phyloP scores from a whole-genome alignment of 257 asterid genomes.

The Eucommia ulmoides region DNA sequence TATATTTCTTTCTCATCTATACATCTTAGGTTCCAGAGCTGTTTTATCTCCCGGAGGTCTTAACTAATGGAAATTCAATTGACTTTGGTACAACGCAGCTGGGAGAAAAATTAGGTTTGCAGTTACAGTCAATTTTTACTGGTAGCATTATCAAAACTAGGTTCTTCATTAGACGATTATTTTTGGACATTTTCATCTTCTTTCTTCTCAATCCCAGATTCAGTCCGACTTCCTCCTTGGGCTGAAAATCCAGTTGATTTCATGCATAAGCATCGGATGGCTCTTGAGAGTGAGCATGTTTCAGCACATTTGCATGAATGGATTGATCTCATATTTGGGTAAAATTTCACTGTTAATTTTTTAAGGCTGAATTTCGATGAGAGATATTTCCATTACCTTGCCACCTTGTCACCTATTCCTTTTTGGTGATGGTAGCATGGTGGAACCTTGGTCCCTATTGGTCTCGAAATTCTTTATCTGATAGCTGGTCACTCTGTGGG shows the following conservation, averaged over 20 bases:
- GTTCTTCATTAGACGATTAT: not conserved
- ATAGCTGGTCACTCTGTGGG: not conserved
- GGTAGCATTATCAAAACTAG: slow-evolving; percentile 9
- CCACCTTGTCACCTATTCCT: no score
- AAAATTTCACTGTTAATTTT: slow-evolving; percentile 1
- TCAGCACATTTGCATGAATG: slow-evolving; percentile 90
- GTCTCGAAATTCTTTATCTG: not conserved
- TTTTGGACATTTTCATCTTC: slow-evolving; percentile 1
- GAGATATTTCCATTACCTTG: no score
- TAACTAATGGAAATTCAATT: slow-evolving; percentile 65
- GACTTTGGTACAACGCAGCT: slow-evolving; percentile 86
- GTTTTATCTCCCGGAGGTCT: slow-evolving; percentile 77
- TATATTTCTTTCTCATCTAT: not conserved
- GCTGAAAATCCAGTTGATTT: slow-evolving; percentile 87
- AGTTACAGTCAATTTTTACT: slow-evolving; percentile 11
- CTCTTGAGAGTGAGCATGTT: slow-evolving; percentile 96
- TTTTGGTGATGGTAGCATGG: no score
- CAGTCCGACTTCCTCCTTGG: slow-evolving; percentile 90
- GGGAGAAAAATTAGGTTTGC: slow-evolving; percentile 85
- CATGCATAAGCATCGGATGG: slow-evolving; percentile 89
- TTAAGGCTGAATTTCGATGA: no score
- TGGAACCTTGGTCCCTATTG: no score
- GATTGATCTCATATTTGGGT: slow-evolving; percentile 98
- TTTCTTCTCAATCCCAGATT: slow-evolving; percentile 32
- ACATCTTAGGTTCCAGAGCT: slow-evolving; percentile 73